phyloP scores from a whole-genome alignment of 768 basidiomycete genomes.

The Artomyces pyxidatus region DNA sequence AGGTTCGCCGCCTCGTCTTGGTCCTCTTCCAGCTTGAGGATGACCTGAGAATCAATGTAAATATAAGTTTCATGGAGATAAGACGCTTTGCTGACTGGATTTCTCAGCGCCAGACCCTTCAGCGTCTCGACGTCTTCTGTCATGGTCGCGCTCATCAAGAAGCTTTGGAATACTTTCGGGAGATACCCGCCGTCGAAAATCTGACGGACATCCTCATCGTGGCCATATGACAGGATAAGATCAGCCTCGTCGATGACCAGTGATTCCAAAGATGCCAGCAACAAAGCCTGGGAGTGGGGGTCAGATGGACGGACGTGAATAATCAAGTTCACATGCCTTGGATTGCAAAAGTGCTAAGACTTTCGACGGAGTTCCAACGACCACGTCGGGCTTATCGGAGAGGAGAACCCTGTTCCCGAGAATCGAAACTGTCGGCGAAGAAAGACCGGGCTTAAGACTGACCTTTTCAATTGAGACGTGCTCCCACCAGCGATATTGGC shows the following conservation, averaged over 20 bases:
- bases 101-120: slow-evolving; percentile 80
- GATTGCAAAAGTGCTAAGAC: slow-evolving; percentile 60
- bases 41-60: slow-evolving; percentile 43
- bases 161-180: slow-evolving; percentile 81
- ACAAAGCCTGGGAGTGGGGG: slow-evolving; percentile 44
- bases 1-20: slow-evolving; percentile 76
- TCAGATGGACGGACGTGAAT: not conserved
- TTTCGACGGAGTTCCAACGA: slow-evolving; percentile 73
- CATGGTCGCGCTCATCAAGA: slow-evolving; percentile 97
- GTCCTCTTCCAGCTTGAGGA: slow-evolving; percentile 81
- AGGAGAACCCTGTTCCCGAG: slow-evolving; percentile 34
- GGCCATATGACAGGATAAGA: slow-evolving; percentile 92
- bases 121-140: slow-evolving; percentile 90
- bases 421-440: not conserved
- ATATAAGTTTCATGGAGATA: not conserved
- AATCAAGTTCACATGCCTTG: slow-evolving; percentile 36
- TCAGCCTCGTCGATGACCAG: slow-evolving; percentile 98
- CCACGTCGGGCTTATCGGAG: slow-evolving; percentile 69
- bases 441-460: slow-evolving; percentile 12
- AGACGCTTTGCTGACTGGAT: slow-evolving; percentile 53
- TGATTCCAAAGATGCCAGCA: slow-evolving; percentile 61
- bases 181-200: slow-evolving; percentile 62
- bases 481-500: slow-evolving; percentile 75
- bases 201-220: slow-evolving; percentile 80
- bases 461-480: slow-evolving; percentile 67